phyloP scores from a whole-genome alignment of 2,329 filamentous ascomycete species.

The Colletotrichum musae region DNA sequence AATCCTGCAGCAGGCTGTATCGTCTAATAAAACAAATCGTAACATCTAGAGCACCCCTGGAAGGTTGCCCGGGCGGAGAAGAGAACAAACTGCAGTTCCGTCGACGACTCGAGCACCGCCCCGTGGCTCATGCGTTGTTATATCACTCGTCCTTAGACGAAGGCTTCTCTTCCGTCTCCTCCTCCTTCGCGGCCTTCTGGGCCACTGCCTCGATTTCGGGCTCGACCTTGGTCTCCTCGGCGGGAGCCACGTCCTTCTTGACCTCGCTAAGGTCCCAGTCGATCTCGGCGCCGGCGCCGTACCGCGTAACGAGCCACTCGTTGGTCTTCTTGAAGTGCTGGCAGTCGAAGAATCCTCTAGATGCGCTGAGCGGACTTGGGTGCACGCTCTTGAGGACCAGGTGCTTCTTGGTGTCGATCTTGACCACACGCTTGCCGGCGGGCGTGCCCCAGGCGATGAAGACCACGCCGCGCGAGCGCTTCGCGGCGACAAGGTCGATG shows the following conservation, averaged over 20 bases:
- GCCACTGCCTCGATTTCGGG: not conserved
- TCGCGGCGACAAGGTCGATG: slow-evolving; percentile 87
- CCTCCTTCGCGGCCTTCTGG: slow-evolving; percentile 37
- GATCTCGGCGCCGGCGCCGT: slow-evolving; percentile 85
- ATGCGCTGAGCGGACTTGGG: slow-evolving; percentile 92
- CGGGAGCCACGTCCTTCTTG: slow-evolving; percentile 37
- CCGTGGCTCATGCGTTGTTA: not conserved
- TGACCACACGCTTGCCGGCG: slow-evolving; percentile 83
- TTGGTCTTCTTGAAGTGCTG: slow-evolving; percentile 87
- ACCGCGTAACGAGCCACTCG: slow-evolving; percentile 84
- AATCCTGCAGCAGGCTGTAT: slow-evolving; percentile 12
- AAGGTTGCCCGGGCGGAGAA: not conserved
- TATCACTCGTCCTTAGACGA: slow-evolving; percentile 39
- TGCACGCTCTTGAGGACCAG: slow-evolving; percentile 89
- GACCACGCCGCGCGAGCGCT: slow-evolving; percentile 85
- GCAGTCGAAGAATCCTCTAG: slow-evolving; percentile 85
- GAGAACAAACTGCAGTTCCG: not conserved
- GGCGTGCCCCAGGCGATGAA: slow-evolving; percentile 95
- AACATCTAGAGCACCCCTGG: slow-evolving; percentile 7
- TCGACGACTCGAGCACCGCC: not conserved
- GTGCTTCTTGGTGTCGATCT: slow-evolving; percentile 81
- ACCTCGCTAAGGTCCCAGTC: slow-evolving; percentile 79
- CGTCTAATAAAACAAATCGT: slow-evolving; percentile 30
- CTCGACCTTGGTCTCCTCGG: slow-evolving; percentile 40
- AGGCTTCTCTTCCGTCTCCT: slow-evolving; percentile 45